Evolutionary conservation across 805 yeast species (phyloP).

Genomic region (Phaffomyces antillensis): DNA sequence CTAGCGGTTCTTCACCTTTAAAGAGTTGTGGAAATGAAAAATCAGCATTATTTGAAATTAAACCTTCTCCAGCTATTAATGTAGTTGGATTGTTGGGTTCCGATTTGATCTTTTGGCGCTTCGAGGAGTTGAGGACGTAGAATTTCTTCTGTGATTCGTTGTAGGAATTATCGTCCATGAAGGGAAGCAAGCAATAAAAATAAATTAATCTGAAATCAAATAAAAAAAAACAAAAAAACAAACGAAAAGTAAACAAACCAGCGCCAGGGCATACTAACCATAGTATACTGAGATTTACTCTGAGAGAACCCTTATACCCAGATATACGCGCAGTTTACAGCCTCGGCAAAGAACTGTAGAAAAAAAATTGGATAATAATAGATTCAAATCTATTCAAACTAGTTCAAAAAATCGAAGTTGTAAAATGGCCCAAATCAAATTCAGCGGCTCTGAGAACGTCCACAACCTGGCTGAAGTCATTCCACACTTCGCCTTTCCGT

Average conservation of each 20-base stretch:
- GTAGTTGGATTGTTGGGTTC: not conserved
- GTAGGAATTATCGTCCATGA: not conserved
- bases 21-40: slow-evolving; percentile 15
- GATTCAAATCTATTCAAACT: not conserved
- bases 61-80: slow-evolving; percentile 14
- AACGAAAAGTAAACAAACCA: too few relatives aligned
- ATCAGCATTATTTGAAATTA: not conserved
- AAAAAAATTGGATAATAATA: too few relatives aligned
- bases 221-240: too few relatives aligned
- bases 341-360: too few relatives aligned
- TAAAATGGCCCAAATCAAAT: slow-evolving; percentile 8
- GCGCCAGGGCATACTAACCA: too few relatives aligned
- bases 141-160: slow-evolving; percentile 16
- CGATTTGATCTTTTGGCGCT: slow-evolving; percentile 4
- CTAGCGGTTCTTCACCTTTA: slow-evolving; percentile 13
- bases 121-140: slow-evolving; percentile 13
- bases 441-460: slow-evolving; percentile 1
- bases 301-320: too few relatives aligned
- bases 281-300: too few relatives aligned
- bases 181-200: too few relatives aligned
- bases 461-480: slow-evolving; percentile 11
- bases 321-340: too few relatives aligned
- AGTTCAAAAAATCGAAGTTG: not conserved
- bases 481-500: slow-evolving; percentile 13
- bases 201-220: too few relatives aligned